Conservation (phyloP, 2,329 filamentous ascomycete species). For the Cercospora brassicicola region DNA sequence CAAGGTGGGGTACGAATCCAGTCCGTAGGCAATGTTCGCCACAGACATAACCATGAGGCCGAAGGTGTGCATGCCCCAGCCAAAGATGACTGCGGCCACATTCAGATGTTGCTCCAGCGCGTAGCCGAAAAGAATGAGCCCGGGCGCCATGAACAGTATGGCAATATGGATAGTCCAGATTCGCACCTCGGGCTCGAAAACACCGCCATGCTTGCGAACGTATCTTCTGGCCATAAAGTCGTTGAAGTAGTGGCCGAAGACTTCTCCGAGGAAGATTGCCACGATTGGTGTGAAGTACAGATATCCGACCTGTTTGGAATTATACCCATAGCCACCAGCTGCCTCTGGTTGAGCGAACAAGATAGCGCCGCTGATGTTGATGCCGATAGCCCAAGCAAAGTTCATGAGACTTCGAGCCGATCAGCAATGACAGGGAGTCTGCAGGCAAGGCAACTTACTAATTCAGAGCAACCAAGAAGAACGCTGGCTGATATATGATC, state of each 20-base stretch:
- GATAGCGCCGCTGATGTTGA: constrained; percentile 30
- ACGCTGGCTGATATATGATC: neutral
- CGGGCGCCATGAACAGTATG: constrained; percentile 16
- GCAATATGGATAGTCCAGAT: constrained; percentile 14
- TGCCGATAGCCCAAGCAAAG: constrained; percentile 32
- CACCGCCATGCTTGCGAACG: neutral
- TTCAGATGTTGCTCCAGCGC: constrained; percentile 18
- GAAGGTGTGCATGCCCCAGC: constrained; percentile 22
- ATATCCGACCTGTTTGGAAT: constrained; percentile 20
- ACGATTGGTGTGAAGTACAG: constrained; percentile 38
- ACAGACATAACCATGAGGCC: constrained; percentile 21
- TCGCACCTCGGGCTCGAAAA: constrained; percentile 17
- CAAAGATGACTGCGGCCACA: constrained; percentile 10
- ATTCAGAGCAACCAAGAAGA: constrained; percentile 3
- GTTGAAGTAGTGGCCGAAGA: constrained; percentile 35
- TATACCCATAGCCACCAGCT: constrained; percentile 19
- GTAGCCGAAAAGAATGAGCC: constrained; percentile 14
- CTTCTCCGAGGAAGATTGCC: constrained; percentile 29
- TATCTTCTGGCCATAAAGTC: constrained; percentile 28
- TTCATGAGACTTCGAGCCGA: neutral
- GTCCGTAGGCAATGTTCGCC: constrained; percentile 13
- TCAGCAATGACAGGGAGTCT: neutral
- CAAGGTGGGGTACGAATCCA: constrained; percentile 20
- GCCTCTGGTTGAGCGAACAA: constrained; percentile 24
- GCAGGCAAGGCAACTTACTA: constrained; percentile 14